phyloP scores from a whole-genome alignment of 148 eudicot genomes.

The Spergularia marina region DNA sequence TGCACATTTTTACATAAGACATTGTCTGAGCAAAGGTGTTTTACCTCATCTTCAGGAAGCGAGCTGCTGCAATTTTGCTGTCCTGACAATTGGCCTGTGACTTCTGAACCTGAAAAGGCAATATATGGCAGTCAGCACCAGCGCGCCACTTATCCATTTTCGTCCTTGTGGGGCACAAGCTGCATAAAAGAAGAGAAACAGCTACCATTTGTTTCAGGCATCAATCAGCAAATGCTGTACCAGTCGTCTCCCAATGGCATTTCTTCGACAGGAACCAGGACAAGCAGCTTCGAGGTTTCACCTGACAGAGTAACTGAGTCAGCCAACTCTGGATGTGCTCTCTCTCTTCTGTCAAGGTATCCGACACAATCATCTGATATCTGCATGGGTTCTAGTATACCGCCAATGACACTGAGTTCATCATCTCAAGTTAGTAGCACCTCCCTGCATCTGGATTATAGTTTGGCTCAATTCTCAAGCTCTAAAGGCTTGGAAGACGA shows the following conservation, averaged over 20 bases:
- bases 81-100: constrained; percentile 20
- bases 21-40: not conserved
- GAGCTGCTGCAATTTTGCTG: constrained; percentile 32
- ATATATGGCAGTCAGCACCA: not conserved
- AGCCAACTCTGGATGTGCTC: constrained; percentile 39
- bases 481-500: constrained; percentile 15
- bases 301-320: constrained; percentile 17
- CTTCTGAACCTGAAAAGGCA: constrained; percentile 17
- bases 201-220: constrained; percentile 19
- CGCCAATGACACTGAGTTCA: constrained; percentile 14
- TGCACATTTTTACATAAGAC: not conserved
- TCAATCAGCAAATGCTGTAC: constrained; percentile 21
- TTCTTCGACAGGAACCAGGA: constrained; percentile 18
- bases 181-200: constrained; percentile 15
- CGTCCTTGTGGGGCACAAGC: constrained; percentile 7
- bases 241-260: constrained; percentile 22
- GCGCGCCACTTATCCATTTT: not conserved
- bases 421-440: constrained; percentile 22
- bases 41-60: constrained; percentile 25
- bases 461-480: constrained; percentile 7
- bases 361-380: constrained; percentile 12
- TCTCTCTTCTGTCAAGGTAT: constrained; percentile 65
- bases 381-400: constrained; percentile 18
- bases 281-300: constrained; percentile 18
- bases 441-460: constrained; percentile 11